Evolutionary conservation across 805 yeast genomes (phyloP).

Genomic region (Metschnikowia chrysomelidarum): DNA sequence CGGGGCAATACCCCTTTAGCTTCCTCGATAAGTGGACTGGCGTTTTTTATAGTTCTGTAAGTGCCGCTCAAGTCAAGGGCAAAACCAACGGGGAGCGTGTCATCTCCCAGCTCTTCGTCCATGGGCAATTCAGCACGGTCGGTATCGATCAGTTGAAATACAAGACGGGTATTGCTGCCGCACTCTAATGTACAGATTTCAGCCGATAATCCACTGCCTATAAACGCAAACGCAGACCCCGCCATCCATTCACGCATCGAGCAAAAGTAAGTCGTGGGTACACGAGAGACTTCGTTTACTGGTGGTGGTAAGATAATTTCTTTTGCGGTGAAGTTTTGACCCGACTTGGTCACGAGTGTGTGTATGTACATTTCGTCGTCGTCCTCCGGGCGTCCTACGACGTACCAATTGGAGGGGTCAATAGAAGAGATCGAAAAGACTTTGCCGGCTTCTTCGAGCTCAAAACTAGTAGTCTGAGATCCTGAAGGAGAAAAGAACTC

Average conservation of each 20-base stretch:
- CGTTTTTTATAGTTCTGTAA: constrained; percentile 42
- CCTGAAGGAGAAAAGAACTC: constrained; percentile 2
- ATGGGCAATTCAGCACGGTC: constrained; percentile 74
- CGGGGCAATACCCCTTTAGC: constrained; percentile 61
- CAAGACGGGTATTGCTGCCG: constrained; percentile 13
- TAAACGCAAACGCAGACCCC: constrained; percentile 29
- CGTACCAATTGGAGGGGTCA: constrained; percentile 20
- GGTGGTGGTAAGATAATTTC: constrained; percentile 50
- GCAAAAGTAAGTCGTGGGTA: constrained; percentile 44
- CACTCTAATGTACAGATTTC: constrained; percentile 49
- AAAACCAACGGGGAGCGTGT: constrained; percentile 70
- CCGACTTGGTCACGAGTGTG: constrained; percentile 7
- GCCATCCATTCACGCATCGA: constrained; percentile 42
- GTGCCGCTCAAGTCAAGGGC: constrained; percentile 55
- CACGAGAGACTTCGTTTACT: constrained; percentile 49
- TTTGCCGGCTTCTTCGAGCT: constrained; percentile 19
- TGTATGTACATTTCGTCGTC: constrained; percentile 15
- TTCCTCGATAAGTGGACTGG: constrained; percentile 57
- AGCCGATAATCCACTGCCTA: constrained; percentile 63
- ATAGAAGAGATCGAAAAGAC: constrained; percentile 19
- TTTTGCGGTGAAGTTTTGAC: constrained; percentile 15
- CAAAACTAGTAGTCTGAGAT: background rate
- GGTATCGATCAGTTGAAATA: constrained; percentile 62
- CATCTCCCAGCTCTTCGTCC: constrained; percentile 61
- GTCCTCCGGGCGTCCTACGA: constrained; percentile 12